These are phyloP conservation scores for Fagopyrum homotropicum DNA, from an alignment of 148 eudicot genomes.

Conservation along the genomic window DNA sequence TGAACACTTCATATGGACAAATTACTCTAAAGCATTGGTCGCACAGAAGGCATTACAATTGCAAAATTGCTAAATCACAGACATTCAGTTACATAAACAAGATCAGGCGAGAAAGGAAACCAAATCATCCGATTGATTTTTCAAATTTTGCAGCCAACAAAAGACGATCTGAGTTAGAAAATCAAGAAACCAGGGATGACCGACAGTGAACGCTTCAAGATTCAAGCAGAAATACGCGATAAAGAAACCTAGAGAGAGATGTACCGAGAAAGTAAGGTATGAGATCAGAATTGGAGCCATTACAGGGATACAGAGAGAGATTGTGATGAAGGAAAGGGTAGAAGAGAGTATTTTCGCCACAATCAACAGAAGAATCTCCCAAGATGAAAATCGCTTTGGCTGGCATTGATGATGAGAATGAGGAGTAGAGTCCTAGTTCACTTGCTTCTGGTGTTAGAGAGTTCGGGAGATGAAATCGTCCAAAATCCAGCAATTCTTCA, in stretches of 20 bases:
- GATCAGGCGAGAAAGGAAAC: not conserved
- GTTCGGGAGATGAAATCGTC: not conserved
- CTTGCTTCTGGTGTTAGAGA: not conserved
- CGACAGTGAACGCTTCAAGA: not conserved
- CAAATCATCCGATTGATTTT: not conserved
- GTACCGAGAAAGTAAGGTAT: slow-evolving; percentile 54
- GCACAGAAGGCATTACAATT: not conserved
- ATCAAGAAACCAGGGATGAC: slow-evolving; percentile 2
- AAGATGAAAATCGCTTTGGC: slow-evolving; percentile 27
- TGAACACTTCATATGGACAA: not conserved
- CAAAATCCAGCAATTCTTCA: not conserved
- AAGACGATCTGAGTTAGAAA: not conserved
- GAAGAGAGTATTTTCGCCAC: slow-evolving; percentile 56
- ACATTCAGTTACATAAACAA: not conserved
- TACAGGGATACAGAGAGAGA: slow-evolving; percentile 44
- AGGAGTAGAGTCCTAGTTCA: slow-evolving; percentile 10
- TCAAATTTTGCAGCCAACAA: not conserved
- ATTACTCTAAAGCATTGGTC: not conserved
- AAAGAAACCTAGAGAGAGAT: slow-evolving; percentile 1
- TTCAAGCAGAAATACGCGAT: not conserved
- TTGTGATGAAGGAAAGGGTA: slow-evolving; percentile 32
- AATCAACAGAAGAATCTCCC: slow-evolving; percentile 67
- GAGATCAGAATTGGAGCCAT: slow-evolving; percentile 38
- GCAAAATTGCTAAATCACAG: not conserved
- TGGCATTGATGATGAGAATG: slow-evolving; percentile 16